phyloP scores from a whole-genome alignment of 164 flowering plant species.

The Vitis cinerea region DNA sequence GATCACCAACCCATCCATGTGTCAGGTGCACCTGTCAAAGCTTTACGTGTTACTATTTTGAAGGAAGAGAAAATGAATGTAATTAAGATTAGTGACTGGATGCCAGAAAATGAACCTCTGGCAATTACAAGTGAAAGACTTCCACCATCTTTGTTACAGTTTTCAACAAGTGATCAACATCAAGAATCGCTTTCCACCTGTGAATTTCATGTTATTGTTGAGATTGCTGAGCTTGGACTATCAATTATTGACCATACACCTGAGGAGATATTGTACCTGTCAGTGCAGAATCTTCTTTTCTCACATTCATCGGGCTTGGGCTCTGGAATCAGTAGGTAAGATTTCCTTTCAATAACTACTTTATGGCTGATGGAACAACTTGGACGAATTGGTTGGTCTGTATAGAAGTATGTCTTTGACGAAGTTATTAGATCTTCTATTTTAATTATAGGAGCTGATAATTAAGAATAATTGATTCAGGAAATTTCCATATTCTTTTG shows the following conservation, averaged over 20 bases:
- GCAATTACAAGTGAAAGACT: slow-evolving; percentile 22
- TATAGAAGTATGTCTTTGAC: too few relatives aligned
- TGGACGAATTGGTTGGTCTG: too few relatives aligned
- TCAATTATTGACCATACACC: slow-evolving; percentile 97
- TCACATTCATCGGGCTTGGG: slow-evolving; percentile 92
- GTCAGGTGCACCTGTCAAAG: slow-evolving; percentile 52
- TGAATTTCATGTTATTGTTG: slow-evolving; percentile 80
- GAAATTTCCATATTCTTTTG: slow-evolving; percentile 4
- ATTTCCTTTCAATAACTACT: background rate
- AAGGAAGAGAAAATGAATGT: slow-evolving; percentile 84
- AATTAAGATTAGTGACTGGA: slow-evolving; percentile 85
- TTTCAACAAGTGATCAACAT: slow-evolving; percentile 31
- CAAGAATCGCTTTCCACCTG: slow-evolving; percentile 31
- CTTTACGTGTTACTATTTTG: slow-evolving; percentile 61
- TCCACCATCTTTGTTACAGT: slow-evolving; percentile 29
- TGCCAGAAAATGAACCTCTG: slow-evolving; percentile 62
- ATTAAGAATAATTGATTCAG: background rate
- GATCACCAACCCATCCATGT: slow-evolving; percentile 69
- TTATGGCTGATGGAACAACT: background rate
- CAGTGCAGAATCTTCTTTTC: slow-evolving; percentile 75
- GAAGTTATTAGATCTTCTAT: background rate
- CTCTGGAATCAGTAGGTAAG: slow-evolving; percentile 89
- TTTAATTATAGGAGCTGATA: background rate
- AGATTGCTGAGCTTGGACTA: slow-evolving; percentile 88
- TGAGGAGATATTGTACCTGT: slow-evolving; percentile 90